Base-by-base conservation (phyloP, 2,329 filamentous ascomycete genomes). In the Cercospora sp. region DNA sequence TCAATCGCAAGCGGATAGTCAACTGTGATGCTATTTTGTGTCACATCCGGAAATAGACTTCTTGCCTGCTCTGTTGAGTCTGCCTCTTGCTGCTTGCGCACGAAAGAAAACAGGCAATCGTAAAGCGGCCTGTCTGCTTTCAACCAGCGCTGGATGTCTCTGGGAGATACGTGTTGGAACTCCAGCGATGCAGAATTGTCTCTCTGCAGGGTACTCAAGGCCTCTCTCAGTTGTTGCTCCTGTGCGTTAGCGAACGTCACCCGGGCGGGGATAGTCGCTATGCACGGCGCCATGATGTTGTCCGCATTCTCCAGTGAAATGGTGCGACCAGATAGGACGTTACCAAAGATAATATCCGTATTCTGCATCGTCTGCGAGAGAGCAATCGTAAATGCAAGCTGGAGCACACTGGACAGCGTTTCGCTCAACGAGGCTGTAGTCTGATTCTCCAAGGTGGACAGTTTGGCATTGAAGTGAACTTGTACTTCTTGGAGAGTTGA, bases 1-100 rank as follows among this genome's bases (percentile, higher is more conserved):
- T 69, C 67, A 1, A 69, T 59, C 10, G 67, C 67, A n/a, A 69
- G 61, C 5, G 67, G 67, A 48, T 69, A 69, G 58, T 69, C 67
- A 6, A 69, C 64, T 26, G 59, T 62, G 18, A 69, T 69, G 45
- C 36, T 62, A 36, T 60, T 69, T 7, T 57, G 55, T 3, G 18
- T 42, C n/a, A 60, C n/a, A 18, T 67, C 57, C 18, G 68, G 53
- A n/a, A 68, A 36, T 3, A 57, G 13, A 9, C 42, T 48, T 48
- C 20, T 18, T 4, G 1, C 2, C 42, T 48, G 53, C 13, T 51
- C 8, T 30, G 39, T 48, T 16, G 23, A 28, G 16, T 30, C 8
- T 8, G 10, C n/a, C 9, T 51, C 45, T 13, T 36, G 18, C 31
- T 66, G 53, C 42, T 51, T n/a, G 10, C 66, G 66, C 3, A 68